phyloP scores from a whole-genome alignment of 192 early-diverging fungal species.

The Linnemannia zychae region DNA sequence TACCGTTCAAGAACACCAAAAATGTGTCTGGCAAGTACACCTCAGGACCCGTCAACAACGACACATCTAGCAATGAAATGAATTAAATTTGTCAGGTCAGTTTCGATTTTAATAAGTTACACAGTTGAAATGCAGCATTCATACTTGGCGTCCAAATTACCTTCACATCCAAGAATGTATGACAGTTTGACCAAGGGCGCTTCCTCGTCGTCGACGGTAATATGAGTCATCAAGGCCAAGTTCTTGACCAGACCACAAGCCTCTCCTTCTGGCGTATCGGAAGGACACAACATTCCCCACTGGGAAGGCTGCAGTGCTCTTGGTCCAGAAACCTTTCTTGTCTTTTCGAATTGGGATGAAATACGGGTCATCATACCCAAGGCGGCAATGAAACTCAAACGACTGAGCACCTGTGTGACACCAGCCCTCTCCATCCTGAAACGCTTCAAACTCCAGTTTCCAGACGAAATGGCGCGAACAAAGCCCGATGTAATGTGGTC shows the following conservation, averaged over 20 bases:
- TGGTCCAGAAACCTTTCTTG: conserved; percentile 97
- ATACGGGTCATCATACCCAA: conserved; percentile 99
- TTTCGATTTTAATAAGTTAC: too few species aligned
- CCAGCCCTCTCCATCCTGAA: conserved; percentile 99
- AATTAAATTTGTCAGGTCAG: not conserved
- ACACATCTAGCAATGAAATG: conserved; percentile 72
- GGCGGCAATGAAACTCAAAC: conserved; percentile 93
- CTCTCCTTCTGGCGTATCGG: conserved; percentile 99
- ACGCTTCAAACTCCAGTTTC: conserved; percentile 98
- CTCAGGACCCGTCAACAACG: conserved; percentile 89
- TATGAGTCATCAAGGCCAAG: conserved; percentile 98
- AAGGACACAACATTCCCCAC: conserved; percentile 97
- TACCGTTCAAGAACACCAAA: conserved; percentile 94
- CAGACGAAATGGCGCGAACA: conserved; percentile 93
- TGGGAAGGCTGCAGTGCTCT: conserved; percentile 96
- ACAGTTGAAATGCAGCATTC: not conserved
- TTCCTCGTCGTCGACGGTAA: conserved; percentile 95
- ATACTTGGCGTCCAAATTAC: conserved; percentile 16
- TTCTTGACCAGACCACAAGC: conserved; percentile 98
- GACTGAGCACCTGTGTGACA: conserved; percentile 95
- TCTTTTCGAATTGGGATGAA: conserved; percentile 97
- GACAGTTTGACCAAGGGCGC: conserved; percentile 80
- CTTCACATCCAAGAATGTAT: conserved; percentile 91
- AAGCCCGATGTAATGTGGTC: conserved; percentile 93
- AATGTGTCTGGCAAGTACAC: conserved; percentile 84